phyloP scores from a whole-genome alignment of 495 filamentous ascomycete genomes.

The Aspergillus avenaceus region DNA sequence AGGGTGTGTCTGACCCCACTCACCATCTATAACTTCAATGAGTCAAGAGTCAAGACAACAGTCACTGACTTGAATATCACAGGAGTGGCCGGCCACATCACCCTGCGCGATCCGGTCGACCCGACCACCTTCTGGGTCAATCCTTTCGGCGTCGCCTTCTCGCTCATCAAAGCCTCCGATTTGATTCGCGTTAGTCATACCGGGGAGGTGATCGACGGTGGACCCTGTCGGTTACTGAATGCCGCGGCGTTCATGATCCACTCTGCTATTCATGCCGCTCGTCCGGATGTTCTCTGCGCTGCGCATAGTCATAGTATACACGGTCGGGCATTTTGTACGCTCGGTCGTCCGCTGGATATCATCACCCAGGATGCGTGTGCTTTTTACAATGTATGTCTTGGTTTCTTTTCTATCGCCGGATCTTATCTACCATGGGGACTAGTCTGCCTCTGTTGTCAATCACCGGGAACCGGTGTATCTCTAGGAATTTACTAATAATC shows the following conservation, averaged over 20 bases:
- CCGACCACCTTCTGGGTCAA: conserved; percentile 75
- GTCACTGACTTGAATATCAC: too few relatives aligned
- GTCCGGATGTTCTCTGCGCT: conserved; percentile 69
- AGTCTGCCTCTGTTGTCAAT: too few relatives aligned
- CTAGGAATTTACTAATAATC: not conserved
- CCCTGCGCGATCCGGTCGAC: conserved; percentile 64
- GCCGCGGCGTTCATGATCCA: conserved; percentile 68
- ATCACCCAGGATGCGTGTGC: conserved; percentile 69
- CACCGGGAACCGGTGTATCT: too few relatives aligned
- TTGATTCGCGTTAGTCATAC: conserved; percentile 65
- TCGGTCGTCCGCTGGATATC: conserved; percentile 65
- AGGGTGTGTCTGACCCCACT: conserved; percentile 31
- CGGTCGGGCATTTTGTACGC: conserved; percentile 62
- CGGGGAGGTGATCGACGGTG: conserved; percentile 67
- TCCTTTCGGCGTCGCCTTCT: conserved; percentile 70
- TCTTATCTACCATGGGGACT: too few relatives aligned
- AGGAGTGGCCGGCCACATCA: conserved; percentile 59
- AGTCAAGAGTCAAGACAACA: not conserved
- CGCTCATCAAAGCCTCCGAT: conserved; percentile 63
- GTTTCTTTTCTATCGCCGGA: not conserved
- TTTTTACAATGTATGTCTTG: conserved; percentile 51
- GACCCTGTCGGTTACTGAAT: conserved; percentile 59
- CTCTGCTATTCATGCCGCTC: conserved; percentile 60
- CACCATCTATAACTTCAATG: not conserved
- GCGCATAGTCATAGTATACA: conserved; percentile 71